Conservation (phyloP, 2,329 filamentous ascomycete species). For the Coniella vitis region DNA sequence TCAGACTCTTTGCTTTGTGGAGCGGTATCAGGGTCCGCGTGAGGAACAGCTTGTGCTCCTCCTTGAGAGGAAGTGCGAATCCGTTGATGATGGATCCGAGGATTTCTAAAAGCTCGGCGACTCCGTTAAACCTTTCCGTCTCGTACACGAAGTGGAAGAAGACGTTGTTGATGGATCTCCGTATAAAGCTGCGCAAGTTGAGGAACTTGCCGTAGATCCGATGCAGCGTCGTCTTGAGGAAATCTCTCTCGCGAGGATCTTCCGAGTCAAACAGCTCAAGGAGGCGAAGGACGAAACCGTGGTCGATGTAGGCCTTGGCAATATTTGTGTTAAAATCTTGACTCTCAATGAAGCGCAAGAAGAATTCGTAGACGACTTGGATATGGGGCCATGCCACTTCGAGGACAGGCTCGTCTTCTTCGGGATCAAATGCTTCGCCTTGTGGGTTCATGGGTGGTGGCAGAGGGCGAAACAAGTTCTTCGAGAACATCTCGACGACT, state of each 20-base stretch:
- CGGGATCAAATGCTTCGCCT: conserved; percentile 95
- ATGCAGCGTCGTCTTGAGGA: conserved; percentile 95
- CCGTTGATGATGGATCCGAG: conserved; percentile 98
- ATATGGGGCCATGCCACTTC: conserved; percentile 99
- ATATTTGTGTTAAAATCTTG: conserved; percentile 99
- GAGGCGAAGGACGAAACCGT: conserved; percentile 91
- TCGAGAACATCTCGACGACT: conserved; percentile 98
- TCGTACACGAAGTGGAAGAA: conserved; percentile 99
- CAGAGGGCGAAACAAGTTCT: conserved; percentile 96
- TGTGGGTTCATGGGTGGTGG: conserved; percentile 96
- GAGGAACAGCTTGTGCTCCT: conserved; percentile 97
- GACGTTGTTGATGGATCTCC: conserved; percentile 98
- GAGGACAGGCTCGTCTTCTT: conserved; percentile 95
- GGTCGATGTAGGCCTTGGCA: conserved; percentile 97
- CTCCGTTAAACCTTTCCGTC: conserved; percentile 96
- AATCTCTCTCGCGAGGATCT: conserved; percentile 92
- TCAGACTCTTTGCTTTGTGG: conserved; percentile 97
- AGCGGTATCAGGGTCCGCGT: conserved; percentile 87
- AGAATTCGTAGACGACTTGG: conserved; percentile 99
- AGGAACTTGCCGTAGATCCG: conserved; percentile 98
- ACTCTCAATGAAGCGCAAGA: conserved; percentile 96
- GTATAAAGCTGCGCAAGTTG: conserved; percentile 93
- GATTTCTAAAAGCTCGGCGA: conserved; percentile 93
- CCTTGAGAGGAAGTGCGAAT: conserved; percentile 91
- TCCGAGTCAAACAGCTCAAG: conserved; percentile 98